Base-by-base conservation (phyloP, 257 asterid genomes). In the Ehretia macrophylla region DNA sequence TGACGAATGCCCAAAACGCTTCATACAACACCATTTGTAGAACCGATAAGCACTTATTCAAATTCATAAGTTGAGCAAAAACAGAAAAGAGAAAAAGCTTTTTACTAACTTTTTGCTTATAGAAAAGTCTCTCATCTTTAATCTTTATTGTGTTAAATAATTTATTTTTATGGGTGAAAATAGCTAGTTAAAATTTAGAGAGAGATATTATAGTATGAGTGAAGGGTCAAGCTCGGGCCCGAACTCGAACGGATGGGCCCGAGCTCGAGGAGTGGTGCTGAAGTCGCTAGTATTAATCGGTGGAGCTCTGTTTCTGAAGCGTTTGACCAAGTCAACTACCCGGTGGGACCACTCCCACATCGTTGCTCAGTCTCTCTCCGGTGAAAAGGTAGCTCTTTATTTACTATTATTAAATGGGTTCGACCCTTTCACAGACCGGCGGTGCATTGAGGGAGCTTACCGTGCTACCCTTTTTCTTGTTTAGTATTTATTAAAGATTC, bases 311-410 rank as follows among this genome's bases (percentile, higher is more conserved):
- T 66, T 89, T 73, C 75, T 93, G 39, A 90, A 87, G 79, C 97
- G 96, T 63, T 59, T 93, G 67, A 81, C 96, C 66, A 93, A 93
- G 91, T 93, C 97, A 71, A 85, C 99, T 56, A 93, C 97, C 56
- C 94, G 95, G 45, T 85, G 97, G 96, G 99, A 93, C 86, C 98
- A 91, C 59, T 79, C 97, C 50, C 84, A 95, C 60, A 70, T 84
- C 72, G 95, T 91, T 40, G 92, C 99, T 35, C 86, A 93, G 63
- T 88, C 99, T 35, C 99, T 93, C 68, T 68, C 84, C 79, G 97
- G 96, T 23, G 99, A 93, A 71, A 92, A 88, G 89, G 99, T 93
- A 47, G 6, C 32, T 16, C 4, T 17, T 38, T 32, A 5, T 40
- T 16, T 39, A 16, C 14, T 5, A 13, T 14, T 22, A 27, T 27